Conservation (phyloP, 768 basidiomycete species). For the Leccinum subgranulosum region DNA sequence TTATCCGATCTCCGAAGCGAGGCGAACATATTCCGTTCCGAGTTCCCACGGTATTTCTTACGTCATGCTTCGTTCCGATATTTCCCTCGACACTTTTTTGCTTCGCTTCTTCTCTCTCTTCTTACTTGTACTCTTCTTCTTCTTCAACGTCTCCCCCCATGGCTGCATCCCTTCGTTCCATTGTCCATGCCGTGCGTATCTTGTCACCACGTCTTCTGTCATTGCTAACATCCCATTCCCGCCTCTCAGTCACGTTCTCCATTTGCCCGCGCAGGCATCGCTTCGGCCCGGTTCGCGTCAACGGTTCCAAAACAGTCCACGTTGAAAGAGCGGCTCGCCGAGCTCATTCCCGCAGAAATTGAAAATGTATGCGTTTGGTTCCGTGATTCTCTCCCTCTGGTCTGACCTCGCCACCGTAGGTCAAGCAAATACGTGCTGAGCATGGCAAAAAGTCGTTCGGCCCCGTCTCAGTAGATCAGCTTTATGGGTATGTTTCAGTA, state of each 20-base stretch:
- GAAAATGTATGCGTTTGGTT: slow-evolving; percentile 31
- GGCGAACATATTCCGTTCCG: not conserved
- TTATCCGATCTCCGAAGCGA: not conserved
- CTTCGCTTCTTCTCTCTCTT: not conserved
- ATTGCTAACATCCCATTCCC: not conserved
- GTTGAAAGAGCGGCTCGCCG: slow-evolving; percentile 88
- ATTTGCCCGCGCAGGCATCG: slow-evolving; percentile 39
- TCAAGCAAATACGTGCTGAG: slow-evolving; percentile 76
- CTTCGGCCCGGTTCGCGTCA: slow-evolving; percentile 61
- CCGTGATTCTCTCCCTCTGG: not conserved
- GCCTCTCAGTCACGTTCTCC: slow-evolving; percentile 47
- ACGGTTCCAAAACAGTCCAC: slow-evolving; percentile 63
- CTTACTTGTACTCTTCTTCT: not conserved
- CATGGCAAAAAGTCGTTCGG: slow-evolving; percentile 95
- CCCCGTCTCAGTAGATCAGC: slow-evolving; percentile 85
- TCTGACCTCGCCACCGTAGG: slow-evolving; percentile 40
- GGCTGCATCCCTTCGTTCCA: slow-evolving; percentile 40
- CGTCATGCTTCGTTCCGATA: slow-evolving; percentile 18
- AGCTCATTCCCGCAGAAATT: slow-evolving; percentile 82
- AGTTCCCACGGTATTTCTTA: slow-evolving; percentile 9
- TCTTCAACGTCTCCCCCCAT: slow-evolving; percentile 30
- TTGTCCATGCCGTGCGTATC: slow-evolving; percentile 34
- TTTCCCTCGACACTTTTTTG: slow-evolving; percentile 20
- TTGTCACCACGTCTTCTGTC: slow-evolving; percentile 14
- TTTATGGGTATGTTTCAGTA: slow-evolving; percentile 66